These are phyloP conservation scores for Paraleonurus japonicus DNA, from an alignment of 257 asterid genomes.

Conservation along the genomic window DNA sequence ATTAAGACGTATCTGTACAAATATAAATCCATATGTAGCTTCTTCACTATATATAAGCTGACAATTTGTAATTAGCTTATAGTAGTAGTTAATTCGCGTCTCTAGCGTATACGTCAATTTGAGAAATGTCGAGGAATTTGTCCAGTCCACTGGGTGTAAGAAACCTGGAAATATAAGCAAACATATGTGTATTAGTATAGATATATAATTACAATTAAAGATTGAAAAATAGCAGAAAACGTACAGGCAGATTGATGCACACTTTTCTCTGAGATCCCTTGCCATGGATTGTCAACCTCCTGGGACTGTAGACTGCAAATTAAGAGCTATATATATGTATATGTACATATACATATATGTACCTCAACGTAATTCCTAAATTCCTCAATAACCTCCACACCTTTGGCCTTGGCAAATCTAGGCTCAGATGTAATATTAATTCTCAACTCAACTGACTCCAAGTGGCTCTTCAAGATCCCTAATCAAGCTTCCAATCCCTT, in stretches of 20 bases:
- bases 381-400: constrained; percentile 59
- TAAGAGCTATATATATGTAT: constrained; percentile 56
- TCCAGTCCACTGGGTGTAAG: constrained; percentile 55
- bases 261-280: constrained; percentile 61
- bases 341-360: constrained; percentile 52
- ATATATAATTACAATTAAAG: no score
- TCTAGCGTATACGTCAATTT: constrained; percentile 51
- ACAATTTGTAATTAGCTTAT: not conserved
- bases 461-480: constrained; percentile 77
- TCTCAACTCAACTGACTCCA: constrained; percentile 78
- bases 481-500: constrained; percentile 76
- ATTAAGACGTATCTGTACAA: constrained; percentile 10
- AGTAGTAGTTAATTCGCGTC: constrained; percentile 33
- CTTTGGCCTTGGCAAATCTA: constrained; percentile 74
- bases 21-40: not conserved
- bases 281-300: constrained; percentile 84
- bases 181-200: not conserved
- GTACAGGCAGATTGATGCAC: constrained; percentile 6
- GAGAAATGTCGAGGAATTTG: constrained; percentile 55
- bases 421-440: constrained; percentile 71
- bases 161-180: constrained; percentile 51
- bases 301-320: constrained; percentile 63
- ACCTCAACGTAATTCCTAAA: constrained; percentile 69
- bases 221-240: not conserved
- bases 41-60: not conserved